A percentile compares a stretch with the other conserved stretches of the same genome.
phyloP scores from a whole-genome alignment of 129 eudicot species.

The Solidago caesia region DNA sequence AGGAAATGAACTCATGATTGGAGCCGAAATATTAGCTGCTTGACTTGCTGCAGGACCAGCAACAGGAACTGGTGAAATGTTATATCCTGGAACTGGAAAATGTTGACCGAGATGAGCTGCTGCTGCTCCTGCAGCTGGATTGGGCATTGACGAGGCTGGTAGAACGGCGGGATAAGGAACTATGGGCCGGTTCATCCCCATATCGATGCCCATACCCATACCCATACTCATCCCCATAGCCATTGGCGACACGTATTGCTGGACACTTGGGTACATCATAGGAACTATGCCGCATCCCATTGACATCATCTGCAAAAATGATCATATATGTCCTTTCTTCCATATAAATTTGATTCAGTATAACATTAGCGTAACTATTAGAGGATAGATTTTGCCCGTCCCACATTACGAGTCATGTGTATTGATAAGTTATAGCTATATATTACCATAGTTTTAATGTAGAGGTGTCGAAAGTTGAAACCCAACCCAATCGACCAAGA shows the following conservation, averaged over 20 bases:
- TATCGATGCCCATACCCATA: conserved; percentile 37
- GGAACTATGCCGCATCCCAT: conserved; percentile 85
- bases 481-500: no score
- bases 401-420: not conserved
- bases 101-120: conserved; percentile 39
- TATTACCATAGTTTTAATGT: no score
- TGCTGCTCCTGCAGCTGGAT: conserved; percentile 39
- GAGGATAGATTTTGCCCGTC: not conserved
- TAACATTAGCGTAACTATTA: not conserved
- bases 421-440: no score
- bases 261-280: conserved; percentile 73
- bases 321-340: not conserved
- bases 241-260: conserved; percentile 63
- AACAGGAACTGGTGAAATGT: conserved; percentile 36
- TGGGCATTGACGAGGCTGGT: conserved; percentile 44
- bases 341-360: not conserved
- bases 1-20: conserved; percentile 34
- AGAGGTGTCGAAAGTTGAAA: no score
- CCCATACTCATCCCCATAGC: conserved; percentile 54
- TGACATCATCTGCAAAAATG: conserved; percentile 64
- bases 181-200: conserved; percentile 57
- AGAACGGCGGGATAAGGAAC: conserved; percentile 48
- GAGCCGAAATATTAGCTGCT: conserved; percentile 34
- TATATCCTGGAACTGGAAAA: conserved; percentile 49
- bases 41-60: conserved; percentile 41